Base-by-base conservation (phyloP, 2,329 filamentous ascomycete genomes). In the Daldinia eschscholtzii region DNA sequence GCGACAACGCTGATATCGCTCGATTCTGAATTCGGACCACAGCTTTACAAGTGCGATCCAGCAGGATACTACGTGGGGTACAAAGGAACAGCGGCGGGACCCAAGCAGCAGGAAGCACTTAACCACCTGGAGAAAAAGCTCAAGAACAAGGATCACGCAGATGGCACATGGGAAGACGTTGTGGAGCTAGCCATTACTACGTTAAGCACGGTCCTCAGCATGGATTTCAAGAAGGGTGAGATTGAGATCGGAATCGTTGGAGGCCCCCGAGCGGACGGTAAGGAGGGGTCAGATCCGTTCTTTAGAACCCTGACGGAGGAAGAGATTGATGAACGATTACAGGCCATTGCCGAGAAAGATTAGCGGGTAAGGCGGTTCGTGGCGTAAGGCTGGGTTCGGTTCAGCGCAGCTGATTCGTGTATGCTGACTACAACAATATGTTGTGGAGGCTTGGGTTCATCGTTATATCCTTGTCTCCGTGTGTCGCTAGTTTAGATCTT, bases 51-150 rank as follows among this genome's bases (percentile, higher is more conserved):
- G 86, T 98, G 94, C 80, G 96, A 99, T 79, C 96, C 96, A 56
- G 96, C 96, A 64, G 96, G 96, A 68, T 99, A 99, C 86, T 98
- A 96, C 80, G 94, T 95, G 64, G 96, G 96, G 74, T 99, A 98
- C 90, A 98, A 98, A 86, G 96, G 93, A 74, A 98, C 96, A 53
- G 93, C 96, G 60, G 97, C 96, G 6, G 96, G 96, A 5, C 96
- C 96, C 61, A 99, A 99, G 86, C 95, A 98, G 82, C 96, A 99
- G 82, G 96, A 99, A 87, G 96, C 96, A 71, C 89, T 98, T 80
- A 99, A 99, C 83, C 94, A 97, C 81, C 87, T 99, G 66, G 96
- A 99, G 89, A 98, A 98, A 91, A 98, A 98, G 88, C 90, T 99
- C 82, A 97, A 98, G 86, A 98, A 97, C 90, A 98, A 98, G 90